Evolutionary conservation across 371 early-diverging fungal genomes (phyloP).

Genomic region (Syncephalis plumigaleata): DNA sequence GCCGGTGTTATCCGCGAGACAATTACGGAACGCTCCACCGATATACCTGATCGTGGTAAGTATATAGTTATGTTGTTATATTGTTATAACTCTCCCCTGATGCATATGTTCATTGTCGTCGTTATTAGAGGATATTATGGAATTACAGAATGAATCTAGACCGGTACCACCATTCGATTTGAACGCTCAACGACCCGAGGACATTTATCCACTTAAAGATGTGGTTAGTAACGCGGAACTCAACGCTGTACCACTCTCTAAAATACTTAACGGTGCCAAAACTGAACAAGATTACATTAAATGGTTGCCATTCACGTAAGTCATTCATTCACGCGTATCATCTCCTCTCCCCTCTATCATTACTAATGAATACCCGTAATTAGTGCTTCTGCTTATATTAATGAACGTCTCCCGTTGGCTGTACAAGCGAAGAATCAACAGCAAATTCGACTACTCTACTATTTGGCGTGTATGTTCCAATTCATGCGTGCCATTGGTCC

Average conservation of each 20-base stretch:
- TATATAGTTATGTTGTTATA: neutral
- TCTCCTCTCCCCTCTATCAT: too few species aligned
- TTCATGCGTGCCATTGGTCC: neutral
- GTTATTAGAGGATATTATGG: conserved; percentile 30
- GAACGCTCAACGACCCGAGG: conserved; percentile 42
- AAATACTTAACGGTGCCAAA: neutral
- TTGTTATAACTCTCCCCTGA: too few species aligned
- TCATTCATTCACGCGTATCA: too few species aligned
- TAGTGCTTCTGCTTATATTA: neutral
- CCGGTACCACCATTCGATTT: conserved; percentile 57
- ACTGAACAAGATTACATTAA: neutral
- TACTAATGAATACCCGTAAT: too few species aligned
- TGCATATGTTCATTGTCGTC: too few species aligned
- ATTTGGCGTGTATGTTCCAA: neutral
- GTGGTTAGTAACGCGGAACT: conserved; percentile 42
- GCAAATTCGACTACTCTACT: neutral
- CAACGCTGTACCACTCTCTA: conserved; percentile 25
- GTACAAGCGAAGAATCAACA: neutral
- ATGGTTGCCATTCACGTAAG: neutral
- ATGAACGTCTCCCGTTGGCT: neutral
- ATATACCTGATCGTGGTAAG: conserved; percentile 23
- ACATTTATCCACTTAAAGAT: conserved; percentile 52
- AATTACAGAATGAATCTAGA: conserved; percentile 29
- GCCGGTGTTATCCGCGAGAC: conserved; percentile 32
- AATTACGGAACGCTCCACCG: conserved; percentile 30